Evolutionary conservation across 352 stramenopile species (phyloP), one percentile per base, ranked within the genome.

Genomic region (Pythium pyrilobum): DNA sequence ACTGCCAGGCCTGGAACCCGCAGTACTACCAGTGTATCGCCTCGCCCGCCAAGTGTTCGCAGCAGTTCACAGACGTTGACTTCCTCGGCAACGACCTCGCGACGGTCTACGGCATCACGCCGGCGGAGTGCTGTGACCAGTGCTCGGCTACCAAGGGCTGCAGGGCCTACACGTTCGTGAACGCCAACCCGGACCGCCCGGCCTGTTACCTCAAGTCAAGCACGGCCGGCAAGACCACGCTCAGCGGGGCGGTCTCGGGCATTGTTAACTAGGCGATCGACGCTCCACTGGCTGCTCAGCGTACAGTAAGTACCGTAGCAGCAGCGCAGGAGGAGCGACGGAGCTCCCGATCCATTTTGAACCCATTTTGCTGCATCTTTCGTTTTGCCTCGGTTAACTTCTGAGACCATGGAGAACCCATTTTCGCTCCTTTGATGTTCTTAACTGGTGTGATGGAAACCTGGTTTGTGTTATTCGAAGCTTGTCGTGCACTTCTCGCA

Each of bases 161-260:
- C 47, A 62, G 69, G 43, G 74, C 67, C 10, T 85, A 83, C 67
- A 79, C 74, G 25, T 84, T 79, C 37, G 40, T 87, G 16, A 59
- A 59, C 52, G 23, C 23, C 41, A 52, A 59, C 24, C 23, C 33
- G 4, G 41, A 29, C 23, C 18, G 23, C 10, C 51, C 45, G 13
- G 39, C 34, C n/a, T 73, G 61, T 39, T 65, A 70, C 59, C 52
- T 73, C 40, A 72, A 72, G 52, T 39, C 29, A 21, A 47, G 25
- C 21, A 31, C 40, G 31, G 41, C 15, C 33, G 41, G 32, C 52
- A 37, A 44, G 32, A 48, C 21, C 11, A 24, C 44, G 27, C 39
- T 46, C 32, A 54, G 16, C 28, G 64, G 59, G 21, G 64, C 60
- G 1, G 62, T 72, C 21, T 69, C 64, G 11, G 64, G 64, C 33